phyloP scores from a whole-genome alignment of 306 rosid genomes.

The Hippophae rhamnoides region DNA sequence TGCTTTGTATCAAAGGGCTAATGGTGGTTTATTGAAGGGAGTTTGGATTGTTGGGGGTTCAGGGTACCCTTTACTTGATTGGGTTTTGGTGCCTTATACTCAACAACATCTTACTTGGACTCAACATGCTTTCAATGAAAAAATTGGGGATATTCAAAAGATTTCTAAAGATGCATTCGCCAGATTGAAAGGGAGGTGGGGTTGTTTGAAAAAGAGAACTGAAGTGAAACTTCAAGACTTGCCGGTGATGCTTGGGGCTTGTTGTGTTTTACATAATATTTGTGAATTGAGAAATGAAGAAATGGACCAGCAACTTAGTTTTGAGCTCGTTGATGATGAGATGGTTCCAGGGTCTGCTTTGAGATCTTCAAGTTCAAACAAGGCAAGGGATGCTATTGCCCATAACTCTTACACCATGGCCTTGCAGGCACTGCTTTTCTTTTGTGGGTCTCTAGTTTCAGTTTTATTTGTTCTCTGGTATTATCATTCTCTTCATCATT shows the following conservation, averaged over 20 bases:
- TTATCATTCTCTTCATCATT: too few relatives aligned
- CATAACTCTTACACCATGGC: constrained; percentile 94
- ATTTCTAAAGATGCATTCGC: constrained; percentile 67
- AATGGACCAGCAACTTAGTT: constrained; percentile 39
- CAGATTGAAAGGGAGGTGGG: constrained; percentile 81
- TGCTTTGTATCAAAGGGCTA: constrained; percentile 64
- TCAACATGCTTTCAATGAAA: constrained; percentile 87
- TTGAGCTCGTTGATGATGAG: constrained; percentile 64
- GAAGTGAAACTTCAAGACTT: constrained; percentile 87
- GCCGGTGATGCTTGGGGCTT: constrained; percentile 84
- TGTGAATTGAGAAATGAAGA: constrained; percentile 69
- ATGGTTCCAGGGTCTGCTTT: constrained; percentile 58
- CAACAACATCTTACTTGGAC: constrained; percentile 83
- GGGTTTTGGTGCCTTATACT: constrained; percentile 82
- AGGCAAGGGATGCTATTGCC: constrained; percentile 84
- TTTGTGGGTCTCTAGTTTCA: constrained; percentile 8
- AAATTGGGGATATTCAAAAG: constrained; percentile 66
- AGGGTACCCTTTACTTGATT: constrained; percentile 75
- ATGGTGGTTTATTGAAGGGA: constrained; percentile 52
- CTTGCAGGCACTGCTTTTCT: constrained; percentile 81
- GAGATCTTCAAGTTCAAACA: constrained; percentile 52
- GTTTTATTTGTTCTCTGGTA: too few relatives aligned
- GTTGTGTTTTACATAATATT: constrained; percentile 86
- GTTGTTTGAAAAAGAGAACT: constrained; percentile 72
- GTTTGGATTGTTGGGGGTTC: constrained; percentile 78